Conservation (phyloP, 225 moss, liverwort and hornwort genomes). For the Polytrichum formosum region DNA sequence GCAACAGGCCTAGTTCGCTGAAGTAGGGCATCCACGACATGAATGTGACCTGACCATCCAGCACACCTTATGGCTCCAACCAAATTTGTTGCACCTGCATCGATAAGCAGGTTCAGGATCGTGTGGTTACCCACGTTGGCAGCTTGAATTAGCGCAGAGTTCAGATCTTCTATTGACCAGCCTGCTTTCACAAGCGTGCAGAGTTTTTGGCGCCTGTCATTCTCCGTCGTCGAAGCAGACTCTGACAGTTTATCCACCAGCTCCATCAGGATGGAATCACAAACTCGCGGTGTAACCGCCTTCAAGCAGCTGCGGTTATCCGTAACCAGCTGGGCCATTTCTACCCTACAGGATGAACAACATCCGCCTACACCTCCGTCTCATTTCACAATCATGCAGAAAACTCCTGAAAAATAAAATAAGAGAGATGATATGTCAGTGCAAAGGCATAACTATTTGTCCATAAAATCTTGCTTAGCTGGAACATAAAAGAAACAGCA, state of each 20-base stretch:
- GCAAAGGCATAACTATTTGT: too few relatives aligned
- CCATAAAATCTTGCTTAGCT: too few relatives aligned
- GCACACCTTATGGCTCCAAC: conserved; percentile 51
- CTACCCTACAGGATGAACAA: conserved; percentile 38
- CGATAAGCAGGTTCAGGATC: conserved; percentile 38
- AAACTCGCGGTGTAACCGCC: too few relatives aligned
- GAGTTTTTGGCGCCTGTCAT: conserved; percentile 24
- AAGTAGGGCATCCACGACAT: conserved; percentile 46
- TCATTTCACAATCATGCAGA: conserved; percentile 21
- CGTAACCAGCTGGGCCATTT: background rate
- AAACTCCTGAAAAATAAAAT: conserved; percentile 14
- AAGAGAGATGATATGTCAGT: conserved; percentile 3
- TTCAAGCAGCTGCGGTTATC: too few relatives aligned
- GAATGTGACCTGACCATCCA: conserved; percentile 52
- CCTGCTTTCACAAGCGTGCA: conserved; percentile 21
- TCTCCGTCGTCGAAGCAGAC: conserved; percentile 2
- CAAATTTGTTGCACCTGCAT: conserved; percentile 54
- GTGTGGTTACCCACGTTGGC: conserved; percentile 38
- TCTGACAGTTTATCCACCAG: conserved; percentile 20
- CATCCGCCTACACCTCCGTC: conserved; percentile 29
- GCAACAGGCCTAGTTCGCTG: conserved; percentile 39
- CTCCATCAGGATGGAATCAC: conserved; percentile 2
- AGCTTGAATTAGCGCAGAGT: conserved; percentile 40
- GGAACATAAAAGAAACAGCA: too few relatives aligned
- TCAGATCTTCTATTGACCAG: conserved; percentile 32